Evolutionary conservation across 2,329 filamentous ascomycete species (phyloP), one percentile per base, ranked within the genome.

Genomic region (Stylonectria norvegica): DNA sequence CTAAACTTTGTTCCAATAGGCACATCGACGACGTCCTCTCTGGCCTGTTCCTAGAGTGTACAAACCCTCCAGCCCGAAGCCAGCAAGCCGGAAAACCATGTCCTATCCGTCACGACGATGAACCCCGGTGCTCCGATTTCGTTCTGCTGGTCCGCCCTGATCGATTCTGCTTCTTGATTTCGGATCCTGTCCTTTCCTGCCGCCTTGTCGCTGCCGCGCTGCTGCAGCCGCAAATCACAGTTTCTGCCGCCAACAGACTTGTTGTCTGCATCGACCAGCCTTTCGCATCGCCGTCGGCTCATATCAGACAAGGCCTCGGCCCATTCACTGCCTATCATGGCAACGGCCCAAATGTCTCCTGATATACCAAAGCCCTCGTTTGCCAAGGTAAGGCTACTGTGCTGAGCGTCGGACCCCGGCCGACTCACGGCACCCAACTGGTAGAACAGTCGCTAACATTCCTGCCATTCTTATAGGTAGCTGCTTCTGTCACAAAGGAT

Each of bases 361-460:
- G 73, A 75, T 50, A 50, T 68, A 40, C 67, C 68, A 38, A 81
- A 79, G 65, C 76, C 83, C 54, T 87, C 85, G 30, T 89, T 89
- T 72, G 85, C 85, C 66, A 89, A 86, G 76, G 85, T 87, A 69
- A 43, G 71, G 35, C 23, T 14, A 32, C 34, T 25, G 22, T 12
- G 22, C 22, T 25, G 22, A n/a, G n/a, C n/a, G n/a, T n/a, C n/a
- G n/a, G n/a, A n/a, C n/a, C n/a, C n/a, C n/a, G n/a, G n/a, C n/a
- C n/a, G n/a, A n/a, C n/a, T n/a, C n/a, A n/a, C n/a, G n/a, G n/a
- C n/a, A n/a, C n/a, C n/a, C n/a, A n/a, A n/a, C n/a, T n/a, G n/a
- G n/a, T n/a, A n/a, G n/a, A n/a, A n/a, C n/a, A n/a, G n/a, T n/a
- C n/a, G 41, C 52, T 60, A 41, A 59, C 50, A 16, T 32, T 35